A percentile compares a stretch with the other conserved stretches of the same genome.
Conservation (phyloP, 306 rosid species). For the Cotoneaster glaucophyllus region DNA sequence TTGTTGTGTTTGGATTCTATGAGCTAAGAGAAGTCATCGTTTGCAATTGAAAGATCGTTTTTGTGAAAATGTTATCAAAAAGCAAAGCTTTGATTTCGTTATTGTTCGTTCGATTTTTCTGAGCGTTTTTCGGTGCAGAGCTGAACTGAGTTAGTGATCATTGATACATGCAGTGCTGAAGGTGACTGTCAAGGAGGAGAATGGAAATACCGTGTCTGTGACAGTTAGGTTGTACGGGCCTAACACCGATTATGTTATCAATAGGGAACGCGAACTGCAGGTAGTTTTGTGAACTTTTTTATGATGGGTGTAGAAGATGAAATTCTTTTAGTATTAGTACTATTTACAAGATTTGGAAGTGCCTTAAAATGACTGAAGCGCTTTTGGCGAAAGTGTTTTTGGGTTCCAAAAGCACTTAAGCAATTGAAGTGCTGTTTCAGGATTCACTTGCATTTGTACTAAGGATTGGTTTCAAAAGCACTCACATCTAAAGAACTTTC, state of each 20-base stretch:
- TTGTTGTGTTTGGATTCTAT: neutral
- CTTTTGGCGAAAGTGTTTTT: too few species aligned
- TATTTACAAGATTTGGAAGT: neutral
- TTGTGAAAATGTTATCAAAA: neutral
- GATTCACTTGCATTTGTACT: too few species aligned
- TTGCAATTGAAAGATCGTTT: neutral
- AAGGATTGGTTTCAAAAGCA: too few species aligned
- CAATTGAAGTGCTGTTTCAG: too few species aligned
- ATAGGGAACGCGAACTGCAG: conserved; percentile 84
- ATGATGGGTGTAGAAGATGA: neutral
- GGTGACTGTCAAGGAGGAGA: conserved; percentile 55
- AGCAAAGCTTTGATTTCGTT: neutral
- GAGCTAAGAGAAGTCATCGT: neutral
- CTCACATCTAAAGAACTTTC: too few species aligned
- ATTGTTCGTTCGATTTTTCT: neutral
- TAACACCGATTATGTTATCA: conserved; percentile 76
- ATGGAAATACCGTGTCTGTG: conserved; percentile 32
- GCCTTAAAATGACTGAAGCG: too few species aligned
- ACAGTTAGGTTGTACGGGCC: conserved; percentile 84
- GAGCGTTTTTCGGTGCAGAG: neutral
- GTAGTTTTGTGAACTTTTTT: conserved; percentile 29
- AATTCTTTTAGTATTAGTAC: neutral
- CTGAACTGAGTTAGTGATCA: conserved; percentile 8
- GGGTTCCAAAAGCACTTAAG: too few species aligned
- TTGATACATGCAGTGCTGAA: conserved; percentile 57